A percentile compares a stretch with the other conserved stretches of the same genome.
Conservation (phyloP, 331 rosid genomes). For the Spiraea crenata region DNA sequence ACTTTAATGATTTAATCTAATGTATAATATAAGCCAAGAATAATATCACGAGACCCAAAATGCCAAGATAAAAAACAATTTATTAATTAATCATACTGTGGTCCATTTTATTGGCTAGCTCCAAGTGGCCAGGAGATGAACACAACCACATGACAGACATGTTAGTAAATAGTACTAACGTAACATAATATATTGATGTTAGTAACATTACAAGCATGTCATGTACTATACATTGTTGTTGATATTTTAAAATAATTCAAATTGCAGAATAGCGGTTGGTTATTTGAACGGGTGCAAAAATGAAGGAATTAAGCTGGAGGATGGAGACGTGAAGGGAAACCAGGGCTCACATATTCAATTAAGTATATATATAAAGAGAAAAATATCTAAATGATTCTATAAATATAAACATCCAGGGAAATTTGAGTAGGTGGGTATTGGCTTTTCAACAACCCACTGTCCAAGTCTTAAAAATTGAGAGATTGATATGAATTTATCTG, state of each 20-base stretch:
- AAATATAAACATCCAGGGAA: slow-evolving; percentile 4
- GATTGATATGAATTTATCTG: neutral
- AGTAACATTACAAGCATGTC: too few relatives aligned
- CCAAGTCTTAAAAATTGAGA: neutral
- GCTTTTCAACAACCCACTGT: slow-evolving; percentile 20
- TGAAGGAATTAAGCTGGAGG: slow-evolving; percentile 30
- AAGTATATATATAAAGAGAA: neutral
- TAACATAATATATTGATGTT: neutral
- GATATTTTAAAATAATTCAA: too few relatives aligned
- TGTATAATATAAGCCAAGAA: neutral
- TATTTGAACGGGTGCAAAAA: neutral
- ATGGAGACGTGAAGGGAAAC: slow-evolving; percentile 22
- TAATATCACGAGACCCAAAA: neutral
- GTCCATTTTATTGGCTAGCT: slow-evolving; percentile 20
- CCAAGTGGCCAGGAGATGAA: slow-evolving; percentile 24
- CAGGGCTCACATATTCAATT: slow-evolving; percentile 11
- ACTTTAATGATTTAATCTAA: neutral
- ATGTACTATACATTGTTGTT: too few relatives aligned
- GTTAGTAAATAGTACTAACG: slow-evolving; percentile 20
- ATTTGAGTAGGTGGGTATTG: slow-evolving; percentile 20
- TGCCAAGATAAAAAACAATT: neutral
- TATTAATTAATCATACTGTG: slow-evolving; percentile 9
- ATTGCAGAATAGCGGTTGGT: too few relatives aligned
- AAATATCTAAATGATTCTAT: too few relatives aligned
- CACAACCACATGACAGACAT: slow-evolving; percentile 30